Evolutionary conservation across 1,284 basidiomycete species (phyloP).

Genomic region (Inonotus obliquus): DNA sequence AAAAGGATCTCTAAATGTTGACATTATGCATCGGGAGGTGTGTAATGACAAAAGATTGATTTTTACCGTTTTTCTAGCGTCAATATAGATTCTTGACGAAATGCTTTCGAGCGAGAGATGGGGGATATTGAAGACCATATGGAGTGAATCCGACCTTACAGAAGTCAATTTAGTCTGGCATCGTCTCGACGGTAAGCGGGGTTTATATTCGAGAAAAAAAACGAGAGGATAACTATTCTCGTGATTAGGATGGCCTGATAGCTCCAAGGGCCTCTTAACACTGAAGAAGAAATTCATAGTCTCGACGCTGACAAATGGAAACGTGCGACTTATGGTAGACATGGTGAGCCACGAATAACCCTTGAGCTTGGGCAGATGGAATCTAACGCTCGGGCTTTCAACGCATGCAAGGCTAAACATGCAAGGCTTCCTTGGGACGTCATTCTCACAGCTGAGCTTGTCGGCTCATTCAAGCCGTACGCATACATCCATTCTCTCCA

Average conservation of each 20-base stretch:
- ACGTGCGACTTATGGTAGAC: constrained; percentile 52
- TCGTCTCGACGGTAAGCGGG: constrained; percentile 39
- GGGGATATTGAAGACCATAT: constrained; percentile 38
- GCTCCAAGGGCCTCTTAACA: constrained; percentile 40
- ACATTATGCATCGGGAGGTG: constrained; percentile 54
- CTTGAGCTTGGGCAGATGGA: background rate
- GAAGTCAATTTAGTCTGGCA: constrained; percentile 54
- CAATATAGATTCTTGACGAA: constrained; percentile 45
- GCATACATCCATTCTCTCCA: constrained; percentile 20
- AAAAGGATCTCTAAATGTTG: constrained; percentile 46
- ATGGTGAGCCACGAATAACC: constrained; percentile 37
- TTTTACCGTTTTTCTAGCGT: background rate
- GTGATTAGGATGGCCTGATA: constrained; percentile 53
- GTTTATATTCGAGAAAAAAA: background rate
- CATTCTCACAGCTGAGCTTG: constrained; percentile 54
- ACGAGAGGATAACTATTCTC: background rate
- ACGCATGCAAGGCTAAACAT: constrained; percentile 44
- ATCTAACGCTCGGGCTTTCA: background rate
- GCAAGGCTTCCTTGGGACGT: constrained; percentile 59
- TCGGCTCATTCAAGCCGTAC: constrained; percentile 59
- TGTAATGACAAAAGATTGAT: background rate
- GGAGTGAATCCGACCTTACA: constrained; percentile 39
- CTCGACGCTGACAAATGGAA: constrained; percentile 58
- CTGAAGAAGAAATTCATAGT: constrained; percentile 50
- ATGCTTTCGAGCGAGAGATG: constrained; percentile 47